These are phyloP conservation scores for Globisporangium okanoganense DNA, from an alignment of 352 stramenopile species.

Conservation along the genomic window DNA sequence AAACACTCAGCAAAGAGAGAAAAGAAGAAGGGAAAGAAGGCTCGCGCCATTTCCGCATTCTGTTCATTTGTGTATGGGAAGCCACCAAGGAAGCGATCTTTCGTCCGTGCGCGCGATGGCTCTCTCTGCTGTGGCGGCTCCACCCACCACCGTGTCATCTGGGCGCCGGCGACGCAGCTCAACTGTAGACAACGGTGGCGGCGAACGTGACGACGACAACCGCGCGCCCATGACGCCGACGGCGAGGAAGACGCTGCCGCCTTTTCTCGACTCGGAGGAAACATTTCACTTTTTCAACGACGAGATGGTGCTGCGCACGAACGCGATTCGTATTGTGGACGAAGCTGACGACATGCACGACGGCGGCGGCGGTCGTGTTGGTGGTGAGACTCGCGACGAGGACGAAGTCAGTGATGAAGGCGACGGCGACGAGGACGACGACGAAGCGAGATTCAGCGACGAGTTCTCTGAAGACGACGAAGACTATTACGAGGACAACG, in stretches of 20 bases:
- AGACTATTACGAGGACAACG: slow-evolving; percentile 26
- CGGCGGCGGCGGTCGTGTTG: slow-evolving; percentile 11
- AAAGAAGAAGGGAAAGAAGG: not conserved
- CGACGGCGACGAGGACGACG: slow-evolving; percentile 23
- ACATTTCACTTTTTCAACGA: slow-evolving; percentile 70
- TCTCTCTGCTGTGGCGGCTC: not conserved
- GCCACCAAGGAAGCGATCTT: slow-evolving; percentile 6
- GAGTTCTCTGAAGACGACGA: slow-evolving; percentile 28
- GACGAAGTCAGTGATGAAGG: slow-evolving; percentile 26
- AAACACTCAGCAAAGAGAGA: not conserved
- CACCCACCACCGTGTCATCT: not conserved
- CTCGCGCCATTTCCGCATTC: not conserved
- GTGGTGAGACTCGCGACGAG: slow-evolving; percentile 15
- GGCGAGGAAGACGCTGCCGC: slow-evolving; percentile 11
- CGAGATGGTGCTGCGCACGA: slow-evolving; percentile 54
- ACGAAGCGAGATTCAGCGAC: slow-evolving; percentile 25
- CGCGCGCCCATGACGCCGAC: slow-evolving; percentile 8
- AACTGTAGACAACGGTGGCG: not conserved
- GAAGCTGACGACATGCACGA: slow-evolving; percentile 7
- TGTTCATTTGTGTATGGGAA: slow-evolving; percentile 8
- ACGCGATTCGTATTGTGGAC: slow-evolving; percentile 43
- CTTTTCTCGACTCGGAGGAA: slow-evolving; percentile 50
- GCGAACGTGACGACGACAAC: slow-evolving; percentile 11
- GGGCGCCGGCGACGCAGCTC: slow-evolving; percentile 9
- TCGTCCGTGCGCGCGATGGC: not conserved